Base-by-base conservation (phyloP, 768 basidiomycete genomes). In the Aureoboletus auriporus region DNA sequence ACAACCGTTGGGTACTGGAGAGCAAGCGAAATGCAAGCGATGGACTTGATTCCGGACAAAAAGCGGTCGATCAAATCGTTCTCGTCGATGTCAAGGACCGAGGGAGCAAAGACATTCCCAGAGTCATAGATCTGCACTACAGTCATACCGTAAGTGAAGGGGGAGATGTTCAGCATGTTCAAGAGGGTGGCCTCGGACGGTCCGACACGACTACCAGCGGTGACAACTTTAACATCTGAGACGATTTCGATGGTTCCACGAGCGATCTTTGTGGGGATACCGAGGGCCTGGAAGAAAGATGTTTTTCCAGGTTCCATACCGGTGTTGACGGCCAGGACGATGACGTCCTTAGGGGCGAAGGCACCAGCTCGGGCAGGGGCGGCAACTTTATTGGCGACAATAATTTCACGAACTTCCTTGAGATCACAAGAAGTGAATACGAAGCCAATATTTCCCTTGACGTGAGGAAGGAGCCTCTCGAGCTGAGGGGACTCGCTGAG, bases 301-400 rank as follows among this genome's bases (percentile, higher is more conserved):
- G 96, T 99, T 82, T 99, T 99, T 66, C 95, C 96, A 62, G 96
- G 96, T 71, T 98, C 96, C 96, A 99, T 99, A 72, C 94, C 94
- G 47, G 96, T 99, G 85, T 98, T 98, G 52, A 93, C 87, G 39
- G 86, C 92, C 31, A 94, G 93, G 59, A 99, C 89, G 52, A 73
- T 75, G 64, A 98, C 95, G 62, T 98, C 86, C 75, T 82, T 83
- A 65, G 95, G 89, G 33, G 95, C 94, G 61, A 84, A 81, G 31
- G 95, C 95, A 80, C 94, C 95, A 55, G 96, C 94, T 80, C 96
- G 93, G 58, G 96, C 96, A 39, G 96, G 96, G 43, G 96, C 96
- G 46, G 92, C 91, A 55, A 99, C 94, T 77, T 94, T 94, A 86
- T 98, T 98, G 69, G 92, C 82, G 60, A 89, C 67, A 73, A 98